These are phyloP conservation scores for Mycosarcoma maydis DNA, from an alignment of 1,284 basidiomycete species.

Conservation along the genomic window DNA sequence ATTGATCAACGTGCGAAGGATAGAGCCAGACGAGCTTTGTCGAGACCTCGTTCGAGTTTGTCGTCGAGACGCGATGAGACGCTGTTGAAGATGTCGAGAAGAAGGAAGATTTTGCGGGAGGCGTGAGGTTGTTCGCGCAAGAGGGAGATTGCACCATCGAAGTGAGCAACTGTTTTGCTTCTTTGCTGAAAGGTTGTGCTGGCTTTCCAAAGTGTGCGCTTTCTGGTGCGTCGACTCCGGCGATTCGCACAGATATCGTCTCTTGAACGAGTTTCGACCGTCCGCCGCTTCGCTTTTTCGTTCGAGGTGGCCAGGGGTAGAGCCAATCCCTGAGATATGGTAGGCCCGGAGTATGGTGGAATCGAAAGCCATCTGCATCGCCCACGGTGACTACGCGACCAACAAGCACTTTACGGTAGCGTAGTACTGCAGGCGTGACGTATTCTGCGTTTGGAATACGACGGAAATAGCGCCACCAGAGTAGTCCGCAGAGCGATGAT, in stretches of 20 bases:
- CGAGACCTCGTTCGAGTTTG: constrained; percentile 4
- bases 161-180: constrained; percentile 57
- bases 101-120: constrained; percentile 20
- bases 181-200: constrained; percentile 63
- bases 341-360: constrained; percentile 63
- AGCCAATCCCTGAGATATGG: constrained; percentile 45
- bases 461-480: constrained; percentile 63
- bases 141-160: constrained; percentile 36
- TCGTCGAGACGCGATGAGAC: not conserved
- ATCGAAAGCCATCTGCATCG: constrained; percentile 65
- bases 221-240: constrained; percentile 65
- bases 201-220: constrained; percentile 63
- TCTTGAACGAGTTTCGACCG: constrained; percentile 25
- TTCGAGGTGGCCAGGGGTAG: constrained; percentile 39
- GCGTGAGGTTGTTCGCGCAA: constrained; percentile 29
- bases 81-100: not conserved
- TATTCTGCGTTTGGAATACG: constrained; percentile 60
- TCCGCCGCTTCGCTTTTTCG: constrained; percentile 16
- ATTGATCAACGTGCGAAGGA: constrained; percentile 64
- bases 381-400: constrained; percentile 61
- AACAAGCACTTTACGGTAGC: constrained; percentile 56
- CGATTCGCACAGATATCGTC: constrained; percentile 62
- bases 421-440: constrained; percentile 58
- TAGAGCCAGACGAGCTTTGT: constrained; percentile 49
- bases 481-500: constrained; percentile 19